These are phyloP conservation scores for Neofusicoccum sp. DNA, from an alignment of 2,329 filamentous ascomycete species.

Conservation along the genomic window DNA sequence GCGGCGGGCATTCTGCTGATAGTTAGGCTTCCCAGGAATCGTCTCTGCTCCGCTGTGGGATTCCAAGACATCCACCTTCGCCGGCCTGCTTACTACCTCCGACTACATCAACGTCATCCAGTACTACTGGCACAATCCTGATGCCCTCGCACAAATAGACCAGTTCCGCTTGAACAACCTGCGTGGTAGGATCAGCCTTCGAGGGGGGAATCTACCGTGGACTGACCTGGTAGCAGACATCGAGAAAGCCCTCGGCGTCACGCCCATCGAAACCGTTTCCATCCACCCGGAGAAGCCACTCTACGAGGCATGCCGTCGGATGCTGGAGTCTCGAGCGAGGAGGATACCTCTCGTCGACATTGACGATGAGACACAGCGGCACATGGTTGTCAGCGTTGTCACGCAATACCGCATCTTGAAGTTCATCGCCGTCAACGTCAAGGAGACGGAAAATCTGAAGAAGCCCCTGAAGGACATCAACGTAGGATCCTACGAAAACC, in stretches of 20 bases:
- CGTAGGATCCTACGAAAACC: slow-evolving; percentile 77
- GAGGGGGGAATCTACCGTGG: too few species aligned
- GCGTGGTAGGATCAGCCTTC: slow-evolving; percentile 61
- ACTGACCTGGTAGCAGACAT: slow-evolving; percentile 62
- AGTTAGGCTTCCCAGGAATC: slow-evolving; percentile 63
- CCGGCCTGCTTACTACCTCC: slow-evolving; percentile 88
- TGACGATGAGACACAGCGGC: slow-evolving; percentile 88
- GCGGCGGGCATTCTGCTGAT: slow-evolving; percentile 9
- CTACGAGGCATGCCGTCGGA: slow-evolving; percentile 91
- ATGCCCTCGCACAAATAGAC: slow-evolving; percentile 84
- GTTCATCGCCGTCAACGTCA: slow-evolving; percentile 94
- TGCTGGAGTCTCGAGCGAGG: slow-evolving; percentile 89
- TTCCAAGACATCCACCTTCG: slow-evolving; percentile 87
- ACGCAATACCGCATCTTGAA: slow-evolving; percentile 98
- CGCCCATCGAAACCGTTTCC: slow-evolving; percentile 91
- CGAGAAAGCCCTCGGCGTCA: slow-evolving; percentile 87
- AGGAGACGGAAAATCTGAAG: slow-evolving; percentile 82
- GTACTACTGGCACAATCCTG: slow-evolving; percentile 97
- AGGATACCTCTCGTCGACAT: slow-evolving; percentile 91
- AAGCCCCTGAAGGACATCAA: slow-evolving; percentile 82
- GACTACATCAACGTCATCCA: slow-evolving; percentile 99
- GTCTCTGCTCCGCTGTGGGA: slow-evolving; percentile 98
- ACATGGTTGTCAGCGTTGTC: slow-evolving; percentile 93
- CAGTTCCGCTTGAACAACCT: slow-evolving; percentile 91
- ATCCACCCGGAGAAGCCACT: slow-evolving; percentile 86